Base-by-base conservation (phyloP, 2,329 filamentous ascomycete genomes). In the Magnaporthales sp. region DNA sequence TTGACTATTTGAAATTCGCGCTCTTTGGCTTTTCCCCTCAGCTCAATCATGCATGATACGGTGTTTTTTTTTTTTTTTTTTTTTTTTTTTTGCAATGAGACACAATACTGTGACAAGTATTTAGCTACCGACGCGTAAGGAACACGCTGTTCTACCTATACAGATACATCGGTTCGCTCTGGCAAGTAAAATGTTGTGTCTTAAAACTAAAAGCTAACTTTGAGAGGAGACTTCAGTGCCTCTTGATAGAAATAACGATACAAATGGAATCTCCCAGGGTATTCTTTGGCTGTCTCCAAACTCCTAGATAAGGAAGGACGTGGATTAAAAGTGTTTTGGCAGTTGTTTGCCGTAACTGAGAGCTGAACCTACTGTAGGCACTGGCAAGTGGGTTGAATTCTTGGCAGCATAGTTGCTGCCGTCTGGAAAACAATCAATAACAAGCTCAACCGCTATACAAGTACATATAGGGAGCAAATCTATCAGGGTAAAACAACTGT, bases 401-500 rank as follows among this genome's bases (percentile, higher is more conserved):
- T 46, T 46, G 2, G 38, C 2, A 46, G 38, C 38, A 38, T 38
- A 19, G 32, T 38, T 38, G 32, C 32, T 38, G 19, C 13, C 4
- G 13, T 19, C 32, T 6, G 32, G 11, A 38, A 38, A 46, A 46
- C 38, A n/a, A 6, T 19, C 15, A 46, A 46, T 7, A n/a, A 46
- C 38, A 46, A 46, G 19, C n/a, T 46, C 3, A 46, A 7, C n/a
- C 38, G 38, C 38, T 75, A 83, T 63, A 84, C 73, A 63, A 84
- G 77, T 30, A 85, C 83, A 69, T 85, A 85, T 19, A 85, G 78
- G 4, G 83, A 81, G 70, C 83, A 85, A 61, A 84, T 84, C 82
- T 84, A 60, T 22, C 7, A 58, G 62, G 24, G 3, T 19, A 32
- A 2, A 62, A 19, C 38, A 54, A 11, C 3, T 62, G 6, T 30